Base-by-base conservation (phyloP, 495 filamentous ascomycete species). In the Tuber borchii region DNA sequence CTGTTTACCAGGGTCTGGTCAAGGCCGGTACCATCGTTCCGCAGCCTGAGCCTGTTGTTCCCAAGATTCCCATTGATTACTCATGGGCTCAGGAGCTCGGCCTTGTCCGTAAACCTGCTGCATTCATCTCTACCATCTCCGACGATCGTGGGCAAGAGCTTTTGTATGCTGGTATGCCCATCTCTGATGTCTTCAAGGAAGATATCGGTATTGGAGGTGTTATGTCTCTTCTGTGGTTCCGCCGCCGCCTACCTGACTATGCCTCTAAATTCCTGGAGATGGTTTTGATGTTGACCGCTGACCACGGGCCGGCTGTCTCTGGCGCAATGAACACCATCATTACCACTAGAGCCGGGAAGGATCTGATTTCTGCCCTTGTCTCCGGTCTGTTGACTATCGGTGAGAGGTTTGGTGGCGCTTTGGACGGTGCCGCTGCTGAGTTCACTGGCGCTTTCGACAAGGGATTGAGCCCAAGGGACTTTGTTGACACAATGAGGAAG, bases 261-360 rank as follows among this genome's bases (percentile, higher is more conserved):
- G 96, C 95, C 81, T 93, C 93, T 88, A 96, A 95, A 88, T 99
- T 99, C 90, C 86, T 99, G 79, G 95, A 99, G 89, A 99, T 99
- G 95, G 96, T 99, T 80, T 94, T 99, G 85, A 99, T 99, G 95
- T 90, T 99, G 84, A 99, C 95, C 82, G 95, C 95, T 81, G 95
- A 99, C 84, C 95, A 99, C 90, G 95, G 95, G 86, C 95, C 95
- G 68, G 95, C 95, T 83, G 95, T 99, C 77, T 99, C 95, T 79
- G 95, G 95, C 87, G 95, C 95, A 82, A 99, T 99, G 95, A 99
- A 99, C 91, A 99, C 95, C 78, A 99, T 99, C 86, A 98, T 99
- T 85, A 99, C 95, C 73, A 99, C 95, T 70, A 91, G 95, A 90
- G 95, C 95, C 74, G 95, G 95, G 83, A 99, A 99, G 88, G 95